Conservation (phyloP, 768 basidiomycete species). For the Pseudohyphozyma bogoriensis region DNA sequence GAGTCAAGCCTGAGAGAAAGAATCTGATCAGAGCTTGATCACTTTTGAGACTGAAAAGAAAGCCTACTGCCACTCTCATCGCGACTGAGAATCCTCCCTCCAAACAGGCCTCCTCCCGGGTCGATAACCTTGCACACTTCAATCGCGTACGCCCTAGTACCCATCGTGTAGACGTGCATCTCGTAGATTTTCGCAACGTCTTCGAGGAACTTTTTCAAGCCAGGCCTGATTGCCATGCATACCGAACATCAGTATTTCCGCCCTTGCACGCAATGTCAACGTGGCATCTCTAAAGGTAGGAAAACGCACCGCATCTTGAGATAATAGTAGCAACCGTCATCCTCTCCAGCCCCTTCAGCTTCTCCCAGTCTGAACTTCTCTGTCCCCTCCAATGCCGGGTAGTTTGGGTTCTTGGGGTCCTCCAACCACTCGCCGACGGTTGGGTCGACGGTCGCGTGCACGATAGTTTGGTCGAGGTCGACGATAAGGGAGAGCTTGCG, state of each 20-base stretch:
- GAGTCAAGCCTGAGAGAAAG: slow-evolving; percentile 57
- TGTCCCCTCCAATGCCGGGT: slow-evolving; percentile 81
- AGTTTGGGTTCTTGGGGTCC: slow-evolving; percentile 79
- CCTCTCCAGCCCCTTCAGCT: slow-evolving; percentile 49
- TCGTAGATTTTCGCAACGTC: slow-evolving; percentile 71
- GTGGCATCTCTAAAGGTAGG: not conserved
- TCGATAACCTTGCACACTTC: slow-evolving; percentile 91
- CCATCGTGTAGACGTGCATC: slow-evolving; percentile 99
- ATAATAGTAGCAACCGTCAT: slow-evolving; percentile 86
- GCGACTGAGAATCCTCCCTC: slow-evolving; percentile 75
- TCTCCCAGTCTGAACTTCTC: slow-evolving; percentile 75
- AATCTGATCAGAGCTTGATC: too few species aligned
- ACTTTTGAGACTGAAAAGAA: too few species aligned
- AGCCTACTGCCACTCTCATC: slow-evolving; percentile 88
- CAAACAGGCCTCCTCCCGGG: slow-evolving; percentile 72
- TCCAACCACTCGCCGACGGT: slow-evolving; percentile 96
- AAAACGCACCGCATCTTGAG: slow-evolving; percentile 80
- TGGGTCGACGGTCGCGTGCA: slow-evolving; percentile 96
- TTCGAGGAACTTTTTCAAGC: slow-evolving; percentile 61
- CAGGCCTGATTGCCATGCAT: slow-evolving; percentile 7
- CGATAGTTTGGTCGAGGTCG: slow-evolving; percentile 96
- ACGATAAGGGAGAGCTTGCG: slow-evolving; percentile 88
- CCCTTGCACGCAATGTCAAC: slow-evolving; percentile 1
- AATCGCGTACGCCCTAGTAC: slow-evolving; percentile 91
- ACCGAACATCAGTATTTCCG: not conserved